Percentiles rank a stretch among this genome's conserved stretches.
Conservation (phyloP, 495 filamentous ascomycete genomes). For the Aspergillus leporis region DNA sequence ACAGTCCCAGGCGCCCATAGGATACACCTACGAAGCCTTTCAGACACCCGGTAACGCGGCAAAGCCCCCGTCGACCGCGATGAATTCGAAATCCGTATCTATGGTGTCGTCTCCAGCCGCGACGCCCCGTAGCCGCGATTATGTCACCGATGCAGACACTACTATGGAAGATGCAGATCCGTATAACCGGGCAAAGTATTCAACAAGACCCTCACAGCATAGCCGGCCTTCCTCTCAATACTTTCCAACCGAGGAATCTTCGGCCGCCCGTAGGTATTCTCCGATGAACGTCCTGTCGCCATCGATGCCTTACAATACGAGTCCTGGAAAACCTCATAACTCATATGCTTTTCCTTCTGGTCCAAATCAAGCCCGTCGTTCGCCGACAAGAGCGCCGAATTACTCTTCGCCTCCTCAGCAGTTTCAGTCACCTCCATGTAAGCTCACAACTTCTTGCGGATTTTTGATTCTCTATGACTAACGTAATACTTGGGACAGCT, state of each 20-base stretch:
- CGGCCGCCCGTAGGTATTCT: constrained; percentile 88
- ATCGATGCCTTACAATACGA: constrained; percentile 55
- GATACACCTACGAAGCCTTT: constrained; percentile 75
- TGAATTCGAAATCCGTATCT: constrained; percentile 54
- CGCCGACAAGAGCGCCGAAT: constrained; percentile 57
- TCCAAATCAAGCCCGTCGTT: constrained; percentile 50
- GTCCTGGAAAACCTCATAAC: constrained; percentile 57
- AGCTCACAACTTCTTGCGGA: constrained; percentile 26
- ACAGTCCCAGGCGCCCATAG: constrained; percentile 60
- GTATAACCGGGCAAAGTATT: constrained; percentile 79
- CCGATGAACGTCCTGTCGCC: constrained; percentile 84
- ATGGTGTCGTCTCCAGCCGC: constrained; percentile 64
- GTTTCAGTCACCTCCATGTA: constrained; percentile 63
- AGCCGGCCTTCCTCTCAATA: constrained; percentile 64
- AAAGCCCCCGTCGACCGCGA: constrained; percentile 49
- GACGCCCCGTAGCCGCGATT: constrained; percentile 68
- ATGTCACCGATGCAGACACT: constrained; percentile 73
- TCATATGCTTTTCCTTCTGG: constrained; percentile 46
- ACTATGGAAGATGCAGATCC: constrained; percentile 91
- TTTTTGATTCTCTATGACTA: neutral
- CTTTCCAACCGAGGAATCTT: constrained; percentile 71
- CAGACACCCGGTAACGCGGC: constrained; percentile 49
- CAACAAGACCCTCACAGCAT: constrained; percentile 65
- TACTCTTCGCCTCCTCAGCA: constrained; percentile 64
- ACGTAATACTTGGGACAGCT: constrained; percentile 23